phyloP scores from a whole-genome alignment of 345 rosid genomes.

The Lepidium sativum region DNA sequence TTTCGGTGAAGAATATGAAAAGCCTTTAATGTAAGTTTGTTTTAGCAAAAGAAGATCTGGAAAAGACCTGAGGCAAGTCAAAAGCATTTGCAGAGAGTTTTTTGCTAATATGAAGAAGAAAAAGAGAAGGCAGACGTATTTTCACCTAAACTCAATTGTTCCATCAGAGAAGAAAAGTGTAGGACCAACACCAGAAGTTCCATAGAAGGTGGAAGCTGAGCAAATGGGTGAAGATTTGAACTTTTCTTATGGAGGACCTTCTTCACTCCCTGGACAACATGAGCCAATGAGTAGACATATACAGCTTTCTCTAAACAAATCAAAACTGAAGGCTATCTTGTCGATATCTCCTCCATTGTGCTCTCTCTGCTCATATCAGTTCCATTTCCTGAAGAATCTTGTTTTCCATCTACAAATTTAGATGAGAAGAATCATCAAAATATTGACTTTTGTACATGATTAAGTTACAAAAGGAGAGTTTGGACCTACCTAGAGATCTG shows the following conservation, averaged over 20 bases:
- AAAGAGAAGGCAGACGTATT: not conserved
- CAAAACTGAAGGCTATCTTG: constrained; percentile 49
- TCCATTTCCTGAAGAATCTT: constrained; percentile 29
- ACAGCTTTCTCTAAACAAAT: constrained; percentile 82
- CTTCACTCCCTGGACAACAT: constrained; percentile 77
- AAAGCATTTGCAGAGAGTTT: not conserved
- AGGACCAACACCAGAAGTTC: constrained; percentile 58
- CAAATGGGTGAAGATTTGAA: constrained; percentile 56
- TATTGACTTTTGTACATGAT: not conserved
- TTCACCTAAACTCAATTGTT: constrained; percentile 73
- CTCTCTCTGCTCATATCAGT: constrained; percentile 26
- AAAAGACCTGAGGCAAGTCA: constrained; percentile 43
- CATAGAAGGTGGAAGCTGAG: constrained; percentile 69
- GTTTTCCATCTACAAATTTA: constrained; percentile 44
- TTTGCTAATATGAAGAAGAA: not conserved
- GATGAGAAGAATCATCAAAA: not conserved
- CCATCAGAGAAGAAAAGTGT: constrained; percentile 59
- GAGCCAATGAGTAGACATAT: constrained; percentile 62
- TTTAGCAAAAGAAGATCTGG: constrained; percentile 65
- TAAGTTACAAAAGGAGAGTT: not conserved
- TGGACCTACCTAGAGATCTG: constrained; percentile 55
- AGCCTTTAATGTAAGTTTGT: constrained; percentile 61
- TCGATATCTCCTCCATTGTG: constrained; percentile 34
- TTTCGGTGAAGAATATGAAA: constrained; percentile 40
- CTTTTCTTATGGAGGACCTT: constrained; percentile 79